Conservation (phyloP, 176 grass and related monocot species). For the Triticum dicoccoides region DNA sequence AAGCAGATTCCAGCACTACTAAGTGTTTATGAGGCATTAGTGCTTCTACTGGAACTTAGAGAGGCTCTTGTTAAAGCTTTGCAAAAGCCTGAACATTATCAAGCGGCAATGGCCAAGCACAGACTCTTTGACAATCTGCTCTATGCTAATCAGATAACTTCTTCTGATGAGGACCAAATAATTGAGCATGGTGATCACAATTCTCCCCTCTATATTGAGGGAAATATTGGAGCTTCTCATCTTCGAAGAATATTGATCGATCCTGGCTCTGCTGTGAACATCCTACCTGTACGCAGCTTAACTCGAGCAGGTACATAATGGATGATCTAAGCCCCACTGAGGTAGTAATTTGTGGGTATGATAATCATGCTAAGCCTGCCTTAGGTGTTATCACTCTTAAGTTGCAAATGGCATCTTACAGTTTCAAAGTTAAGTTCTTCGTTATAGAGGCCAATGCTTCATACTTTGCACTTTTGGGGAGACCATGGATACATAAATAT, state of each 20-base stretch:
- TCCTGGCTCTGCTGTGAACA: neutral
- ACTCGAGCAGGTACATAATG: neutral
- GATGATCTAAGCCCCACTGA: neutral
- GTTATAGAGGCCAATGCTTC: neutral
- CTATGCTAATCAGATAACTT: neutral
- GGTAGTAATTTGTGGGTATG: neutral
- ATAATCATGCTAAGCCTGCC: neutral
- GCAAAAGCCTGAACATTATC: neutral
- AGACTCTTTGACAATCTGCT: no score
- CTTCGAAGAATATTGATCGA: neutral
- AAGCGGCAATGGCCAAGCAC: neutral
- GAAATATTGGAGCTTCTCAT: neutral
- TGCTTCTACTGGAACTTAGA: neutral
- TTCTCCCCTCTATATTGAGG: neutral
- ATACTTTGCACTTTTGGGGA: neutral
- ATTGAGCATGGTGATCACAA: neutral
- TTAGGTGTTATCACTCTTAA: neutral
- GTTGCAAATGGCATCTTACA: neutral
- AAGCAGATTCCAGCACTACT: neutral
- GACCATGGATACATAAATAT: neutral
- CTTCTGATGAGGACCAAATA: neutral
- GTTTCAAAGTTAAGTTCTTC: neutral
- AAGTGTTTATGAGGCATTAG: neutral
- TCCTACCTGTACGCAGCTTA: neutral
- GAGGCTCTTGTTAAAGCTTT: neutral